phyloP scores from a whole-genome alignment of 768 basidiomycete genomes.

The Hygrophoropsis aurantiaca region DNA sequence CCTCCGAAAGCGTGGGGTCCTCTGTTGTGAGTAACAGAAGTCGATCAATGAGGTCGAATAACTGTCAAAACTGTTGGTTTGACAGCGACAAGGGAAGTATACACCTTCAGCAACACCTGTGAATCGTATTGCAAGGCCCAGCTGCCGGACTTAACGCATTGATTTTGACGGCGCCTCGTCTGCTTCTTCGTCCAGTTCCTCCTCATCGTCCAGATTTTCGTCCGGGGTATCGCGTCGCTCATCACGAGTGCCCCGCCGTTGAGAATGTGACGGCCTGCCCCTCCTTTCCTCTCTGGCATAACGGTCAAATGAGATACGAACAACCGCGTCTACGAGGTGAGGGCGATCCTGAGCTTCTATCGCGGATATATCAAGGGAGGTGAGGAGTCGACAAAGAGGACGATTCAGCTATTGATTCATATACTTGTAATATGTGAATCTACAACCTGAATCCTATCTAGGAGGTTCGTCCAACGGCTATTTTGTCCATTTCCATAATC shows the following conservation, averaged over 20 bases:
- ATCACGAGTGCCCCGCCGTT: slow-evolving; percentile 59
- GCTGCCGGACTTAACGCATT: slow-evolving; percentile 68
- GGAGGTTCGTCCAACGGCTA: too few relatives aligned
- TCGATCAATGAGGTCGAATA: slow-evolving; percentile 84
- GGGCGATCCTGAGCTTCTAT: slow-evolving; percentile 55
- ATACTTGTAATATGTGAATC: too few relatives aligned
- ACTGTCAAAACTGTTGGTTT: slow-evolving; percentile 80
- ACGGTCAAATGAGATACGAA: slow-evolving; percentile 83
- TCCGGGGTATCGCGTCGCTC: slow-evolving; percentile 31
- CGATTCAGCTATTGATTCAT: too few relatives aligned
- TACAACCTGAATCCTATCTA: too few relatives aligned
- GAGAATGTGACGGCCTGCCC: slow-evolving; percentile 73
- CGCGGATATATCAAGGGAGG: slow-evolving; percentile 65
- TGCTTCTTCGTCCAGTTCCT: slow-evolving; percentile 29
- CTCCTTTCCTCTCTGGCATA: slow-evolving; percentile 78
- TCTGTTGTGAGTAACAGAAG: slow-evolving; percentile 57
- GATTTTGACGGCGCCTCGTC: slow-evolving; percentile 32
- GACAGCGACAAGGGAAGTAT: slow-evolving; percentile 81
- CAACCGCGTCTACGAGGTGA: slow-evolving; percentile 66
- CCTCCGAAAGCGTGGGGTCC: slow-evolving; percentile 47
- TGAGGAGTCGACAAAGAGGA: too few relatives aligned
- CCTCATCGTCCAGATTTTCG: slow-evolving; percentile 36
- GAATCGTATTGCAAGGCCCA: slow-evolving; percentile 76
- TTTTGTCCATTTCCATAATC: too few relatives aligned
- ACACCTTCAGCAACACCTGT: slow-evolving; percentile 71